These are phyloP conservation scores for Pestalotiopsis sp. DNA, from an alignment of 2,329 filamentous ascomycete species.

Conservation along the genomic window DNA sequence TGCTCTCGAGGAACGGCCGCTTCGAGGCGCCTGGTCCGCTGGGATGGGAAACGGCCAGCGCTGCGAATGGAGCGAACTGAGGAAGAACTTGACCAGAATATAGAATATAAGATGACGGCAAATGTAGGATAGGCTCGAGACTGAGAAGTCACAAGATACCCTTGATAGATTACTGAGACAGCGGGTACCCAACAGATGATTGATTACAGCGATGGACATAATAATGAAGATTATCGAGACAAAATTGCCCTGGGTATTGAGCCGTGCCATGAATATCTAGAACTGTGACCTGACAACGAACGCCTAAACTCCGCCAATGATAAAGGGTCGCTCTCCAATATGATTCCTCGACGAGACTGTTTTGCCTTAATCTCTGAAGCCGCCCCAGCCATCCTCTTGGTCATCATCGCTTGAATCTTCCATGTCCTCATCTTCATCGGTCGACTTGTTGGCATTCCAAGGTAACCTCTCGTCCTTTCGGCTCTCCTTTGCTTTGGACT, in stretches of 20 bases:
- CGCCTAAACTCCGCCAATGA: conserved; percentile 10
- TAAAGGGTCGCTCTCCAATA: background rate
- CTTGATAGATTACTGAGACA: conserved; percentile 1
- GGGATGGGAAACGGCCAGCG: conserved; percentile 44
- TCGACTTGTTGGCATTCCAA: conserved; percentile 52
- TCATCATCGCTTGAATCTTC: conserved; percentile 35
- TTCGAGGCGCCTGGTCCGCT: conserved; percentile 68
- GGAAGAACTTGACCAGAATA: too few relatives aligned
- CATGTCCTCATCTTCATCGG: conserved; percentile 29
- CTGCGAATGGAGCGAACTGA: too few relatives aligned
- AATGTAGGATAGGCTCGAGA: background rate
- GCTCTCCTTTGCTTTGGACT: conserved; percentile 68
- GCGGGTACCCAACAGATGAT: background rate
- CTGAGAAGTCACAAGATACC: conserved; percentile 11
- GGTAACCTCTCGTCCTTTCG: conserved; percentile 74
- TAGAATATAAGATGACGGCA: background rate
- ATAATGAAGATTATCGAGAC: background rate
- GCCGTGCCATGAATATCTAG: conserved; percentile 13
- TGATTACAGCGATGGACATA: background rate
- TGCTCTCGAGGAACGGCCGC: conserved; percentile 74
- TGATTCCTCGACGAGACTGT: background rate
- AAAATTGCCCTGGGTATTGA: conserved; percentile 6
- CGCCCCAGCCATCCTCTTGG: conserved; percentile 65
- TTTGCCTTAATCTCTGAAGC: conserved; percentile 61
- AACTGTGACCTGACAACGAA: conserved; percentile 12